These are phyloP conservation scores for Paecilomyces niveus DNA, from an alignment of 2,329 filamentous ascomycete species.

Conservation along the genomic window DNA sequence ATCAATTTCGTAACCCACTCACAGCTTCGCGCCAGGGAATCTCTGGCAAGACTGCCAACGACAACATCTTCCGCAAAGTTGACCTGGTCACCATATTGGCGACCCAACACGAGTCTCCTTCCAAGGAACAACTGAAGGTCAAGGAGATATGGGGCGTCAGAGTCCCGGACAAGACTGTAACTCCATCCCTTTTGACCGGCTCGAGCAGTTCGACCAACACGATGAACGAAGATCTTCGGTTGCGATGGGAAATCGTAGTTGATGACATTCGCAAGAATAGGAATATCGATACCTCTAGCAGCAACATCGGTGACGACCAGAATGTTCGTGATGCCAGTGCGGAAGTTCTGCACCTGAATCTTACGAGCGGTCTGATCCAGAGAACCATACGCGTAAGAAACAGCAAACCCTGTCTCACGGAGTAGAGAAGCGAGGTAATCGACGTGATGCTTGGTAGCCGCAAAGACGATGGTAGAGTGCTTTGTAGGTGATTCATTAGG, in stretches of 20 bases:
- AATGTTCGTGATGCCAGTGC: conserved; percentile 76
- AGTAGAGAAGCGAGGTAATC: conserved; percentile 84
- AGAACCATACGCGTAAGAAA: conserved; percentile 91
- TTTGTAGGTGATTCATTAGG: conserved; percentile 67
- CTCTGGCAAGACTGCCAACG: conserved; percentile 67
- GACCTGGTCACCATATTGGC: conserved; percentile 49
- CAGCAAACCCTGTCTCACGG: conserved; percentile 72
- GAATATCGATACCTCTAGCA: conserved; percentile 95
- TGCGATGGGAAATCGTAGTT: conserved; percentile 98
- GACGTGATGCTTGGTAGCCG: conserved; percentile 93
- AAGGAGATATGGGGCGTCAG: conserved; percentile 83
- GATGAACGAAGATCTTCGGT: conserved; percentile 92
- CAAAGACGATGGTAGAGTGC: conserved; percentile 91
- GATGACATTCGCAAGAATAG: conserved; percentile 90
- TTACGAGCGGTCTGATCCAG: conserved; percentile 90
- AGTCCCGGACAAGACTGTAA: conserved; percentile 83
- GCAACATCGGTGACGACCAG: conserved; percentile 95
- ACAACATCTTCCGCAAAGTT: conserved; percentile 80
- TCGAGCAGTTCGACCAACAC: conserved; percentile 90
- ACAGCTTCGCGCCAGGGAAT: conserved; percentile 64
- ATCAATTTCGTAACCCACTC: conserved; percentile 81
- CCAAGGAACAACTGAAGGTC: conserved; percentile 93
- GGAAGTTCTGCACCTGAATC: conserved; percentile 85
- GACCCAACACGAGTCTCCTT: conserved; percentile 71
- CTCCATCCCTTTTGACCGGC: conserved; percentile 90